Percentiles rank a stretch among this genome's conserved stretches.
Conservation (phyloP, 2,329 filamentous ascomycete genomes). For the Cercospora brassicicola region DNA sequence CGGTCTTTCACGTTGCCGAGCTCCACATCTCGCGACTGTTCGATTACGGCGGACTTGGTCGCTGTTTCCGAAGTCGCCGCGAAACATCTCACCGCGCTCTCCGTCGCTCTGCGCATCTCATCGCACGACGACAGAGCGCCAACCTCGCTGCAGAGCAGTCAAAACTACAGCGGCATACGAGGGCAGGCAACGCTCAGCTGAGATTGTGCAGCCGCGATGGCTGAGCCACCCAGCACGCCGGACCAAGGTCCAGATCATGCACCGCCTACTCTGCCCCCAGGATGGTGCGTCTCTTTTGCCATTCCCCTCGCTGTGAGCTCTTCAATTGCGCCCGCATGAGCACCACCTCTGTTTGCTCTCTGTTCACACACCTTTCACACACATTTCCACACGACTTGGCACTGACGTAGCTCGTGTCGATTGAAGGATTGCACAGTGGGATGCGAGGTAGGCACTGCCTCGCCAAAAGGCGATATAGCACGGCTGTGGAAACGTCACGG, state of each 20-base stretch:
- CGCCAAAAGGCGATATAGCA: background rate
- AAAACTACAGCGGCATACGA: background rate
- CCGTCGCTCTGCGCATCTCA: background rate
- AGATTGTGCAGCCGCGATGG: conserved; percentile 27
- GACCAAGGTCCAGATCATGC: conserved; percentile 43
- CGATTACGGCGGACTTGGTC: background rate
- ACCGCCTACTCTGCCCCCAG: conserved; percentile 42
- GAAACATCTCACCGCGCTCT: background rate
- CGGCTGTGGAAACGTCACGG: background rate
- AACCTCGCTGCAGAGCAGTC: background rate
- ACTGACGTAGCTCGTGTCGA: conserved; percentile 36
- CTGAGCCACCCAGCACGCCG: conserved; percentile 36
- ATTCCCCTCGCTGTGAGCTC: conserved; percentile 19
- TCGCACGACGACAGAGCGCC: background rate
- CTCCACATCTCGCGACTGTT: background rate
- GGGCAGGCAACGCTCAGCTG: conserved; percentile 9
- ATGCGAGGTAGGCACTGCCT: conserved; percentile 40
- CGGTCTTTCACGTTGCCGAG: background rate
- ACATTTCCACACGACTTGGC: conserved; percentile 32
- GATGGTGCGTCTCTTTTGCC: conserved; percentile 38
- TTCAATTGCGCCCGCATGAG: conserved; percentile 2
- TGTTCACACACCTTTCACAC: background rate
- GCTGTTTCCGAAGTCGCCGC: background rate
- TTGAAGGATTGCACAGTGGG: conserved; percentile 45
- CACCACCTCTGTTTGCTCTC: background rate